Evolutionary conservation across 805 yeast species (phyloP), one percentile per base, ranked within the genome.

Genomic region (Lipomyces chichibuensis): DNA sequence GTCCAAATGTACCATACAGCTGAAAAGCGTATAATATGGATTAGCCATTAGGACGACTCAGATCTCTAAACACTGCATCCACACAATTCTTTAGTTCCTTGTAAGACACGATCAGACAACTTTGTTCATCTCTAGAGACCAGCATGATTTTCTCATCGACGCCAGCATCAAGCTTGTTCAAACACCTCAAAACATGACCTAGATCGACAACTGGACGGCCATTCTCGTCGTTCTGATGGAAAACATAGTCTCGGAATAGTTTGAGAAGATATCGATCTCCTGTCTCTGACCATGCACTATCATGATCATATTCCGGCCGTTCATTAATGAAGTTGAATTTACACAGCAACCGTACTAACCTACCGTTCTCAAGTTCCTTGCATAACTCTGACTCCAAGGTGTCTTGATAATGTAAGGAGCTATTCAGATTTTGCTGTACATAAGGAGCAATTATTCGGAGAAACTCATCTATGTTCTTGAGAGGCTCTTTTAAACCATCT

Each of bases 161-260:
- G 0, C 98, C 98, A 5, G 94, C 96, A 75, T 95, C 99, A 71
- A 95, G 81, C 78, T 94, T 95, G 79, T 94, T 94, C 74, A 95
- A 80, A 73, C 89, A 85, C 60, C 86, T 81, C 67, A 95, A 80
- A 5, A 92, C 93, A 76, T 92, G 92, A 0, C 92, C 88, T 72
- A 95, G 81, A 77, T 95, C 97, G 65, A 92, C 80, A 1, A 87
- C 85, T 2, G 97, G 92, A 73, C 84, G 84, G 14, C 97, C 97
- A 29, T 78, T 77, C 62, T 89, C 93, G 76, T 91, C 92, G 51
- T 83, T 84, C 75, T 91, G 96, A 74, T 90, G 95, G 79, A 93
- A 95, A 1, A 92, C 88, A 75, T 86, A 91, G 77, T 93, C 96
- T 63, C 88, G 84, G 77, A 95, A 94, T 63, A 94, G 78, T 72